Conservation (phyloP, 106 monocot species). For the Gastrodia elata region DNA sequence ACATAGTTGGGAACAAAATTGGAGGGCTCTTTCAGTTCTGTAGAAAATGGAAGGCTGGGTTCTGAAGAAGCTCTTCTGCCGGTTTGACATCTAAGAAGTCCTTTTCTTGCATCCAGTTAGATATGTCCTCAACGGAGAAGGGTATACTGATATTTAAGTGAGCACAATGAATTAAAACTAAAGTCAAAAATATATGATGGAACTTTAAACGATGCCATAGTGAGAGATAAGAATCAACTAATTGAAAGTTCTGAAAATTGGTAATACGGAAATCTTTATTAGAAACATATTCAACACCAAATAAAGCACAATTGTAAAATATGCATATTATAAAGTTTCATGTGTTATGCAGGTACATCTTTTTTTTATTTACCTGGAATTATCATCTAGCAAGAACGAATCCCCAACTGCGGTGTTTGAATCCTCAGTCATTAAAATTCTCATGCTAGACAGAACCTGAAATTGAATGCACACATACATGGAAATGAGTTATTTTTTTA, state of each 20-base stretch:
- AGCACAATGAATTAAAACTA: too few relatives aligned
- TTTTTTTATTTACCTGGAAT: conserved; percentile 40
- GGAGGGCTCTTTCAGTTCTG: conserved; percentile 42
- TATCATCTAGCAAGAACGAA: conserved; percentile 66
- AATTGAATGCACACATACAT: too few relatives aligned
- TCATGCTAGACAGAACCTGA: conserved; percentile 86
- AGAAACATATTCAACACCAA: too few relatives aligned
- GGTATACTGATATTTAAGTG: conserved; percentile 78
- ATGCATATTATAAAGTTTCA: neutral
- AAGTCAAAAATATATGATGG: too few relatives aligned
- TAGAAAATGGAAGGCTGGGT: conserved; percentile 74
- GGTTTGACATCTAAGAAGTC: conserved; percentile 44
- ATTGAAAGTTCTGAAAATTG: too few relatives aligned
- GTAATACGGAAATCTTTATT: too few relatives aligned
- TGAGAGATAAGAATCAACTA: too few relatives aligned
- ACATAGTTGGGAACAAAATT: conserved; percentile 1
- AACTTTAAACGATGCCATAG: too few relatives aligned
- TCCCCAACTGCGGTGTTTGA: conserved; percentile 29
- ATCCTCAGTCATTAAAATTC: conserved; percentile 45
- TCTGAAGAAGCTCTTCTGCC: conserved; percentile 48
- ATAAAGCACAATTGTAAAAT: too few relatives aligned
- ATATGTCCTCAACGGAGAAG: conserved; percentile 59
- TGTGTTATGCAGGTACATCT: neutral
- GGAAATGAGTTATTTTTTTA: too few relatives aligned
- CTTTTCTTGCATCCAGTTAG: conserved; percentile 32